These are phyloP conservation scores for Alternaria sp. DNA, from an alignment of 2,329 filamentous ascomycete genomes.

Conservation along the genomic window DNA sequence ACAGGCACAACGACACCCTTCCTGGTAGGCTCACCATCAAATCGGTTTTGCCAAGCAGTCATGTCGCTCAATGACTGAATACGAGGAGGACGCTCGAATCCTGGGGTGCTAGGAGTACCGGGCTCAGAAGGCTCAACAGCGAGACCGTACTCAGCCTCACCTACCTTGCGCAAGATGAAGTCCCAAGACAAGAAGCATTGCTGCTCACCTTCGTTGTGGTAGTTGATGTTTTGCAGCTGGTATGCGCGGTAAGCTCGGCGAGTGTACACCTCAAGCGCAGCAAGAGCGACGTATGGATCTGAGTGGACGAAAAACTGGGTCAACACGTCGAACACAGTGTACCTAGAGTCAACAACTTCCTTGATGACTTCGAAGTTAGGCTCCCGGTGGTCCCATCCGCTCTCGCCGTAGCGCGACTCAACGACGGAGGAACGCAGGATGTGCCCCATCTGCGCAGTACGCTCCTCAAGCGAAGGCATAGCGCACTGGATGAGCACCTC, in stretches of 20 bases:
- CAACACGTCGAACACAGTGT: conserved; percentile 96
- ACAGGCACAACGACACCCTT: conserved; percentile 96
- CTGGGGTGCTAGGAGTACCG: conserved; percentile 74
- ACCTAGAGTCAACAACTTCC: conserved; percentile 98
- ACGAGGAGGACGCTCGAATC: conserved; percentile 71
- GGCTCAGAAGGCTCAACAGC: conserved; percentile 80
- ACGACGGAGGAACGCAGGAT: conserved; percentile 95
- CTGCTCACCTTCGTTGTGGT: conserved; percentile 78
- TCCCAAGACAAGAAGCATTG: conserved; percentile 91
- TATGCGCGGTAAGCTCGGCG: conserved; percentile 97
- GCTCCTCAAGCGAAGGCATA: conserved; percentile 93
- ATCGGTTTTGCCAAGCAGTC: conserved; percentile 81
- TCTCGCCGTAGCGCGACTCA: conserved; percentile 97
- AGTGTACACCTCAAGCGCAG: conserved; percentile 94
- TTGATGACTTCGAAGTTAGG: conserved; percentile 90
- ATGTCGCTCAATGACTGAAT: conserved; percentile 97
- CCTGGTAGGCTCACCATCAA: conserved; percentile 76
- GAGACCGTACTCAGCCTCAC: conserved; percentile 87
- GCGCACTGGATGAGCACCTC: conserved; percentile 98
- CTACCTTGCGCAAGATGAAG: conserved; percentile 92
- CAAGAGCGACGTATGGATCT: conserved; percentile 92
- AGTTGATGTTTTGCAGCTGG: conserved; percentile 86
- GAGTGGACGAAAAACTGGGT: conserved; percentile 94
- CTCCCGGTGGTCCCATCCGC: conserved; percentile 94
- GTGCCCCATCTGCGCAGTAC: conserved; percentile 96